Evolutionary conservation across 148 eudicot species (phyloP).

Genomic region (Amaranthus palmeri): DNA sequence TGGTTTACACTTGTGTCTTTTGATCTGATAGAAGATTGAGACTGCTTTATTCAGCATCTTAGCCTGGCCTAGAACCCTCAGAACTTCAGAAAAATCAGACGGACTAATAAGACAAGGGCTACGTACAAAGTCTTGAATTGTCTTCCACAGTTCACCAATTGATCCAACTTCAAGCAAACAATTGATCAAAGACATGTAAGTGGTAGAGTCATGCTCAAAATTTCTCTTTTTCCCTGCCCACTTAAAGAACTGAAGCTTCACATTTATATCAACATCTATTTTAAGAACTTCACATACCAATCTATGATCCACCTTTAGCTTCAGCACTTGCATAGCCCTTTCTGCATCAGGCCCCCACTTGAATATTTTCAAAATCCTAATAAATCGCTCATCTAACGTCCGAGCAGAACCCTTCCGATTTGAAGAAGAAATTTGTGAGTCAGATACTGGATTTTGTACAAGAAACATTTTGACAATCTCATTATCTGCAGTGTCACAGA

Average conservation of each 20-base stretch:
- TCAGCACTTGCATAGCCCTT: conserved; percentile 91
- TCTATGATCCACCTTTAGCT: conserved; percentile 76
- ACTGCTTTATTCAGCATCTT: conserved; percentile 91
- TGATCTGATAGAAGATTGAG: conserved; percentile 72
- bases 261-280: conserved; percentile 70
- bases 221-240: conserved; percentile 89
- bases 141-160: conserved; percentile 82
- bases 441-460: conserved; percentile 41
- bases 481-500: conserved; percentile 42
- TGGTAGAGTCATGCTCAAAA: conserved; percentile 74
- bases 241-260: conserved; percentile 81
- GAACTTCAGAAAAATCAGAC: conserved; percentile 61
- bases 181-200: conserved; percentile 67
- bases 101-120: conserved; percentile 56
- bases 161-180: conserved; percentile 68
- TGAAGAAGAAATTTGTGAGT: conserved; percentile 22
- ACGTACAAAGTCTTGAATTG: conserved; percentile 75
- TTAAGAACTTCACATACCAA: conserved; percentile 85
- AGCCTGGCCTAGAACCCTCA: conserved; percentile 66
- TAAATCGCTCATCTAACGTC: conserved; percentile 77
- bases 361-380: conserved; percentile 83
- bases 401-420: conserved; percentile 34
- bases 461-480: conserved; percentile 87
- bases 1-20: conserved; percentile 77
- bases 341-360: conserved; percentile 99